These are phyloP conservation scores for Hymenoscyphus repandus DNA, from an alignment of 2,329 filamentous ascomycete genomes.

Conservation along the genomic window DNA sequence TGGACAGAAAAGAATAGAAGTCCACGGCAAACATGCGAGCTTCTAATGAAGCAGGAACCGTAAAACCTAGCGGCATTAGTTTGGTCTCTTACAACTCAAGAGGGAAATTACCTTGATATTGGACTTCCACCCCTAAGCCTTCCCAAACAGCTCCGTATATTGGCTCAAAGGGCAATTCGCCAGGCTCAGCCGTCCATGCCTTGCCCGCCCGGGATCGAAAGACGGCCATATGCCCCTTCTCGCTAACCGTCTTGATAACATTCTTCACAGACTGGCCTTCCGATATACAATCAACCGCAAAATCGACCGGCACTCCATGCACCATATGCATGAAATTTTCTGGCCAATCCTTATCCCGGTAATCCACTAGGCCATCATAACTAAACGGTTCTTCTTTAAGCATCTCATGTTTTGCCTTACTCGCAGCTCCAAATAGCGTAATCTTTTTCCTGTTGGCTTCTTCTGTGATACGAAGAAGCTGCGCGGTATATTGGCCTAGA, in stretches of 20 bases:
- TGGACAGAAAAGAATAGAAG: slow-evolving; percentile 35
- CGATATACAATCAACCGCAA: slow-evolving; percentile 37
- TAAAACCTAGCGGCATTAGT: too few relatives aligned
- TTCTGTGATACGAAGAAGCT: neutral
- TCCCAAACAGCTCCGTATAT: slow-evolving; percentile 40
- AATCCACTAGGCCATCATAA: slow-evolving; percentile 37
- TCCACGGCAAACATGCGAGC: slow-evolving; percentile 26
- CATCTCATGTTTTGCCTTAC: neutral
- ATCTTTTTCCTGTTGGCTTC: neutral
- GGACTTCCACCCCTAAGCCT: slow-evolving; percentile 36
- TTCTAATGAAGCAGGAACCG: slow-evolving; percentile 19
- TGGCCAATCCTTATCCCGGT: slow-evolving; percentile 33
- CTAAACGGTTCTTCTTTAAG: slow-evolving; percentile 27
- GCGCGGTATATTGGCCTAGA: neutral
- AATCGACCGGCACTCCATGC: slow-evolving; percentile 31
- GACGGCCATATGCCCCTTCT: slow-evolving; percentile 28
- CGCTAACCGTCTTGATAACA: slow-evolving; percentile 26
- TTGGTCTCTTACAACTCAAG: too few relatives aligned
- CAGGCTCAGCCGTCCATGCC: slow-evolving; percentile 25
- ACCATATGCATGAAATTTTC: slow-evolving; percentile 24
- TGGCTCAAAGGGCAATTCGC: slow-evolving; percentile 29
- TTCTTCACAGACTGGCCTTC: slow-evolving; percentile 34
- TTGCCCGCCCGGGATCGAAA: slow-evolving; percentile 29
- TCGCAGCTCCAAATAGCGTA: neutral
- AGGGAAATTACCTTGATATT: slow-evolving; percentile 29